Percentiles rank a stretch among this genome's conserved stretches.
Conservation (phyloP, 2,329 filamentous ascomycete species). For the Zarea fungicola region DNA sequence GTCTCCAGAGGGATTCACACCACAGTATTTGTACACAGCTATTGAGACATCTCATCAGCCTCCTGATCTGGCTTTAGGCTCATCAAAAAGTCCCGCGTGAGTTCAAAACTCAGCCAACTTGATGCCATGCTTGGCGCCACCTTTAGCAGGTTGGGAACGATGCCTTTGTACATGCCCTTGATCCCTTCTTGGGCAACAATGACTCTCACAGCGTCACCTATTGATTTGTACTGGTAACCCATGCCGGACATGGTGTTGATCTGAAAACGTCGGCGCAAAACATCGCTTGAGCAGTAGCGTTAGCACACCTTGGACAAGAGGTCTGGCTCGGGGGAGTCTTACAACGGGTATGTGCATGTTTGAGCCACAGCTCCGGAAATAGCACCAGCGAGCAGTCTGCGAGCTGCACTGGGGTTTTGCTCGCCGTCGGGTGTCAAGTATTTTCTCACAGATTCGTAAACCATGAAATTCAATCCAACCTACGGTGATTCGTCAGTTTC, state of each 20-base stretch:
- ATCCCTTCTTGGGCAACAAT: slow-evolving; percentile 83
- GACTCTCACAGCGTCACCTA: slow-evolving; percentile 74
- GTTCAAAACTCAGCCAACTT: slow-evolving; percentile 95
- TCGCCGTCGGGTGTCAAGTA: slow-evolving; percentile 85
- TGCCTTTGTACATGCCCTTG: slow-evolving; percentile 88
- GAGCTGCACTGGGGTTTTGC: slow-evolving; percentile 68
- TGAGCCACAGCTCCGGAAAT: slow-evolving; percentile 95
- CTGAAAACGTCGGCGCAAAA: slow-evolving; percentile 88
- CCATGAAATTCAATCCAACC: slow-evolving; percentile 98
- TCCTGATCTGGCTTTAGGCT: slow-evolving; percentile 51
- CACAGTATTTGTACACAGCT: slow-evolving; percentile 7
- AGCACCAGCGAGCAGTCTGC: slow-evolving; percentile 85
- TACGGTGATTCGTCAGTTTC: slow-evolving; percentile 30
- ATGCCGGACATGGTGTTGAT: slow-evolving; percentile 99
- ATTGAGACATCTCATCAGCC: slow-evolving; percentile 19
- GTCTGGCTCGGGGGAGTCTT: slow-evolving; percentile 41
- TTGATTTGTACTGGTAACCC: slow-evolving; percentile 89
- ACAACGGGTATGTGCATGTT: slow-evolving; percentile 98
- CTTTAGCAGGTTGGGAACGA: slow-evolving; percentile 91
- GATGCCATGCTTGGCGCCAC: slow-evolving; percentile 98
- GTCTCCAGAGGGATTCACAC: not conserved
- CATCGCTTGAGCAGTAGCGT: slow-evolving; percentile 56
- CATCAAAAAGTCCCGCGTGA: slow-evolving; percentile 82
- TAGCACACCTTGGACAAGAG: slow-evolving; percentile 11
- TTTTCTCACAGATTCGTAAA: slow-evolving; percentile 82